These are phyloP conservation scores for Rhizopogon vinicolor DNA, from an alignment of 768 basidiomycete species.

Conservation along the genomic window DNA sequence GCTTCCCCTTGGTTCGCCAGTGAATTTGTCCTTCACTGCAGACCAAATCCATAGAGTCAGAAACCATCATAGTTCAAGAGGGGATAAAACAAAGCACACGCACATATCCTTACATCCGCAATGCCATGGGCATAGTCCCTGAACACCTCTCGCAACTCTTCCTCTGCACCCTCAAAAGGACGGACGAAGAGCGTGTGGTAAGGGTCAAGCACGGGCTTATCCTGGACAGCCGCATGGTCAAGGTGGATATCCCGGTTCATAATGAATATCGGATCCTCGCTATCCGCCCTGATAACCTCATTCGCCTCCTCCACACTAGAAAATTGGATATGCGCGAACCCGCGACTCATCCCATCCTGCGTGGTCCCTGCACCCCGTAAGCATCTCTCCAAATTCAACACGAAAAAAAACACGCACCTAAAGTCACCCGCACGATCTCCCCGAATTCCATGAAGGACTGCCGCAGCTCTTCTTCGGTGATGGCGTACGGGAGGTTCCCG, in stretches of 20 bases:
- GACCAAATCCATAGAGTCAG: neutral
- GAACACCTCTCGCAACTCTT: conserved; percentile 22
- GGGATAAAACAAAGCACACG: conserved; percentile 13
- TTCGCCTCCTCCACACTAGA: conserved; percentile 31
- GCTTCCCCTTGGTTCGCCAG: conserved; percentile 22
- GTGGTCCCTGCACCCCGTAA: conserved; percentile 11
- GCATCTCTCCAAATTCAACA: neutral
- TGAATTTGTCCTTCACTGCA: conserved; percentile 30
- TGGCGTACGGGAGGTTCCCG: conserved; percentile 50
- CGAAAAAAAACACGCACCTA: conserved; percentile 30
- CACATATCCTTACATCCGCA: conserved; percentile 27
- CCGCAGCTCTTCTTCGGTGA: conserved; percentile 35
- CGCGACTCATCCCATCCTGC: conserved; percentile 34
- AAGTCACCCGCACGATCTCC: conserved; percentile 27
- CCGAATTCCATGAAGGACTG: conserved; percentile 43
- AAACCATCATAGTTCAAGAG: neutral
- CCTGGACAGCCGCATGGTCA: conserved; percentile 29
- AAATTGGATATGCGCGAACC: conserved; percentile 45
- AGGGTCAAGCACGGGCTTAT: conserved; percentile 10
- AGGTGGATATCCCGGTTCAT: conserved; percentile 40
- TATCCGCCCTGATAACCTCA: conserved; percentile 28
- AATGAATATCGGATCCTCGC: conserved; percentile 45
- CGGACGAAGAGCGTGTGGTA: conserved; percentile 26
- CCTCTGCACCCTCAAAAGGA: conserved; percentile 22
- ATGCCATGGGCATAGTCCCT: conserved; percentile 10